phyloP scores from a whole-genome alignment of 2,329 filamentous ascomycete species.

The Xylaria polymorpha region DNA sequence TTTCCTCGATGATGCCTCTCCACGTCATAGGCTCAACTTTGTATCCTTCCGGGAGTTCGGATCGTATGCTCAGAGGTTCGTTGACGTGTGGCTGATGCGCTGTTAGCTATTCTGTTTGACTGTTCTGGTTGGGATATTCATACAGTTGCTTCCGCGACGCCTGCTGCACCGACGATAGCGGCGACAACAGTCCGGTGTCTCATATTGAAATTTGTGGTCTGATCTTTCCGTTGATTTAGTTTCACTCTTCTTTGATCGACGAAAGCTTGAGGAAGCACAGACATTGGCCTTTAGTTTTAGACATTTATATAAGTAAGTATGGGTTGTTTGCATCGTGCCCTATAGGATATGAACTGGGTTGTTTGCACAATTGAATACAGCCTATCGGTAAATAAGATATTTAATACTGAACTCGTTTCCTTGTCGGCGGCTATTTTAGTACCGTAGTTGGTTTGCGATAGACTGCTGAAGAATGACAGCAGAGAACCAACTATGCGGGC shows the following conservation, averaged over 20 bases:
- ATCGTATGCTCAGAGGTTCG: neutral
- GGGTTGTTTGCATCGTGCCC: neutral
- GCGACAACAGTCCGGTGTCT: neutral
- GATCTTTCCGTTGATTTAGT: neutral
- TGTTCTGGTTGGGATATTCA: neutral
- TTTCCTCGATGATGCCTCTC: constrained; percentile 23
- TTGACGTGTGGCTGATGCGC: neutral
- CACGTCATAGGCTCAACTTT: constrained; percentile 33
- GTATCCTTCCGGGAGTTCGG: constrained; percentile 16
- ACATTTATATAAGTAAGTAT: neutral
- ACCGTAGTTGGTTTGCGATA: no score
- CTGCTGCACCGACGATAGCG: neutral
- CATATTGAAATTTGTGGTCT: neutral
- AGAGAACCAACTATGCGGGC: neutral
- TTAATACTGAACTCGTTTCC: neutral
- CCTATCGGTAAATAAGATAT: neutral
- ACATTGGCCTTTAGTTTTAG: neutral
- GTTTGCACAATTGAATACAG: neutral
- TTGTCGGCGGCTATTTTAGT: neutral
- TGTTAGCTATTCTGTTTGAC: neutral
- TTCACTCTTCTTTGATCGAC: neutral
- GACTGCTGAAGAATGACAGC: neutral
- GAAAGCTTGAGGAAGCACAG: neutral
- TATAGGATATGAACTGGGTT: neutral
- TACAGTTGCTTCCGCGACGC: neutral